Conservation (phyloP, 345 rosid genomes). For the Ailanthus altissimus region DNA sequence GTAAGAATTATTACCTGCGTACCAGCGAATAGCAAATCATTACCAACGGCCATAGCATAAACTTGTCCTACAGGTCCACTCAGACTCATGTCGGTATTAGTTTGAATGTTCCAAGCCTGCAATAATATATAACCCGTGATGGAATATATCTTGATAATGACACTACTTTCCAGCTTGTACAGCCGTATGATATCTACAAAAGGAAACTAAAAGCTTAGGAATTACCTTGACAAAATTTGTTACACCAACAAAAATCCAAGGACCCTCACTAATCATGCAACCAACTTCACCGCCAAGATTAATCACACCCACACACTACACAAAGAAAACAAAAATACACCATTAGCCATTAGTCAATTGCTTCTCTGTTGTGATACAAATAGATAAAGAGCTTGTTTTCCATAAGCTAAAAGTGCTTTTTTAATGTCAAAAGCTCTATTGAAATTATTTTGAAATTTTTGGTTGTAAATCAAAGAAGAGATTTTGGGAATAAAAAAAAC, state of each 20-base stretch:
- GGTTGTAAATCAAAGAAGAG: no score
- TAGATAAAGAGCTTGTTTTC: no score
- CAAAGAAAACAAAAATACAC: slow-evolving; percentile 11
- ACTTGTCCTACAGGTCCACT: slow-evolving; percentile 97
- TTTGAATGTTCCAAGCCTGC: slow-evolving; percentile 90
- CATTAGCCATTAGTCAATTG: not conserved
- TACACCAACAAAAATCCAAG: slow-evolving; percentile 92
- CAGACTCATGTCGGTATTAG: slow-evolving; percentile 70
- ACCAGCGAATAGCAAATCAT: slow-evolving; percentile 86
- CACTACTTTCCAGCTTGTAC: not conserved
- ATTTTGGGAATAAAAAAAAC: no score
- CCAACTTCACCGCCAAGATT: slow-evolving; percentile 88
- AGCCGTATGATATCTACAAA: not conserved
- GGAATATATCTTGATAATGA: slow-evolving; percentile 1
- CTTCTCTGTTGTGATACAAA: not conserved
- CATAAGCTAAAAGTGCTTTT: no score
- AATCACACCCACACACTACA: slow-evolving; percentile 65
- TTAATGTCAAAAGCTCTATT: no score
- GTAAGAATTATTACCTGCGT: slow-evolving; percentile 57
- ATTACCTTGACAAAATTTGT: slow-evolving; percentile 84
- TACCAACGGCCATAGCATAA: slow-evolving; percentile 78
- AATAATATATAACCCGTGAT: slow-evolving; percentile 17
- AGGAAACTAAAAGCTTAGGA: not conserved
- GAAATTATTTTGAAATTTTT: no score
- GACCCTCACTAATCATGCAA: slow-evolving; percentile 92